Evolutionary conservation across 2,329 filamentous ascomycete genomes (phyloP).

Genomic region (Xylaria multiplex): DNA sequence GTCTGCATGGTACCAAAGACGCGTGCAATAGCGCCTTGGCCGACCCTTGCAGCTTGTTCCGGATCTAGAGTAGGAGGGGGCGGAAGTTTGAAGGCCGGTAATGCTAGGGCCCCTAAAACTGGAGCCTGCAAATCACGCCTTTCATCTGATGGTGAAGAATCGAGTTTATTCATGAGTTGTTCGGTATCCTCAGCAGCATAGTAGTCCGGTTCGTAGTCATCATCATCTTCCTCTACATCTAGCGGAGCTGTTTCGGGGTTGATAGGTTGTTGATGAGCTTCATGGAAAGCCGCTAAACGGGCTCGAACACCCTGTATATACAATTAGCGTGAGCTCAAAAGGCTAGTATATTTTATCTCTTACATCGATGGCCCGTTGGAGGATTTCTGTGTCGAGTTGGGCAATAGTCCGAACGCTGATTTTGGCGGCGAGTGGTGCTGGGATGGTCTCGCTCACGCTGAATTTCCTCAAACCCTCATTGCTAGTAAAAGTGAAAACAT

Average conservation of each 20-base stretch:
- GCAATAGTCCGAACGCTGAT: conserved; percentile 84
- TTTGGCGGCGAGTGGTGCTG: conserved; percentile 77
- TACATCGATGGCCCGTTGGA: conserved; percentile 80
- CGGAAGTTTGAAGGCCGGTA: conserved; percentile 83
- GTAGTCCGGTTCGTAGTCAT: conserved; percentile 93
- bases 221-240: conserved; percentile 81
- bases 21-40: conserved; percentile 77
- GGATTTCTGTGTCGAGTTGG: conserved; percentile 72
- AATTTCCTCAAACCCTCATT: conserved; percentile 80
- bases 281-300: conserved; percentile 58
- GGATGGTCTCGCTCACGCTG: conserved; percentile 79
- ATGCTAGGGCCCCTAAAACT: conserved; percentile 65
- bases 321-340: conserved; percentile 25
- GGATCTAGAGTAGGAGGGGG: conserved; percentile 77
- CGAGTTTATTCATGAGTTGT: conserved; percentile 80
- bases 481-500: conserved; percentile 85
- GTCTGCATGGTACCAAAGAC: conserved; percentile 82
- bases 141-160: conserved; percentile 71
- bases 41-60: conserved; percentile 77
- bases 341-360: conserved; percentile 45
- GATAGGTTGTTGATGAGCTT: conserved; percentile 58
- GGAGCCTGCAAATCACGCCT: conserved; percentile 55
- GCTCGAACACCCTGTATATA: conserved; percentile 60
- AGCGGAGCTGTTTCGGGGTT: conserved; percentile 69
- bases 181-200: conserved; percentile 79